Base-by-base conservation (phyloP, 352 stramenopile genomes). In the Globisporangium carolinianum region DNA sequence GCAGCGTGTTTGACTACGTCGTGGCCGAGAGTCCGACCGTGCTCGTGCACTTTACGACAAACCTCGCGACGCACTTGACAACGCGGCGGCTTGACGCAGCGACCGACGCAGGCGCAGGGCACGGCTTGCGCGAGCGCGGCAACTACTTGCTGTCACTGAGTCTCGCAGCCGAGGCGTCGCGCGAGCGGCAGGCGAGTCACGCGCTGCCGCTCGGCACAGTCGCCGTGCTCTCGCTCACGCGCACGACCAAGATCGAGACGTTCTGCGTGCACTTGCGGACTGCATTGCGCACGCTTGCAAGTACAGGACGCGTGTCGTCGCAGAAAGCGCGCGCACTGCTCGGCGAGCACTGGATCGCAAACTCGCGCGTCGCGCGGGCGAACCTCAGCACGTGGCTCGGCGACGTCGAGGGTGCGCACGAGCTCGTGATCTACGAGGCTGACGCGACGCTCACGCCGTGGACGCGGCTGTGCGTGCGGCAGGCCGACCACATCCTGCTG, bases 1-100 rank as follows among this genome's bases (percentile, higher is more conserved):
- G 83, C 8, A 86, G 84, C 54, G 83, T 95, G 24, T 93, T 95
- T 46, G 85, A 95, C 61, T 95, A 85, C 55, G 69, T 95, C 15
- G 76, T 95, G 51, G 86, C 68, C 50, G 69, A 75, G 10, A 61
- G 82, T 38, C 83, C 85, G 18, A 79, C 67, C 0, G 85, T 92
- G 1, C 58, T 95, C 10, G 62, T 92, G 47, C 79, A 93, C 53
- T 92, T 95, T 38, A 95, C 85, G 14, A 91, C 79, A 14, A 87
- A 78, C 37, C 53, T 93, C 12, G 83, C 81, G 1, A 75, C 76
- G 50, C 76, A 77, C 6, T 64, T 93, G 57, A 79, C 79, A 10
- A 71, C 68, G n/a, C 66, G 62, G 51, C 69, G 66, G 37, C 60
- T 62, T 12, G 72, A 89, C n/a, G 60, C 63, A 1, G 39, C 63